Percentiles rank a stretch among this genome's conserved stretches.
phyloP scores from a whole-genome alignment of 345 rosid species.

The Physaria fendleri region DNA sequence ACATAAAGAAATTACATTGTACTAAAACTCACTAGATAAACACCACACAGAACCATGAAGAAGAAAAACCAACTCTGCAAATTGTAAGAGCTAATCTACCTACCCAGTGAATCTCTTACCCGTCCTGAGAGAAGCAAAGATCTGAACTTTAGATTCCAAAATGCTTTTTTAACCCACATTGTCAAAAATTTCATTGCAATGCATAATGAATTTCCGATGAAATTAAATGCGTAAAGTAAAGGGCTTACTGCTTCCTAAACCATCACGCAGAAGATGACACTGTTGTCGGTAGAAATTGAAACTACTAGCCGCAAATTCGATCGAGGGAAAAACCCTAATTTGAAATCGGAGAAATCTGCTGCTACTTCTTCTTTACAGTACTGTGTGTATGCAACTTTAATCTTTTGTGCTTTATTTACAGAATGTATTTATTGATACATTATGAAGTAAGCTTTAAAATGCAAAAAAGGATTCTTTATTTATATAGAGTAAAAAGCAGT shows the following conservation, averaged over 20 bases:
- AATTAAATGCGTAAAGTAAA: conserved; percentile 6
- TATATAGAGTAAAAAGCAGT: background rate
- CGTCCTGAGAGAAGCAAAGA: conserved; percentile 13
- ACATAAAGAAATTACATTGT: background rate
- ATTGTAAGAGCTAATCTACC: background rate
- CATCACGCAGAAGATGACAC: conserved; percentile 8
- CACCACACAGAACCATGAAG: background rate
- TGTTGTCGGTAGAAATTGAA: conserved; percentile 17
- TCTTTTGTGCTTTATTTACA: background rate
- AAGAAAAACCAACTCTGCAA: background rate
- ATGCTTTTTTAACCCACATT: background rate
- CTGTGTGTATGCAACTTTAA: background rate
- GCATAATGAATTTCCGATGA: background rate
- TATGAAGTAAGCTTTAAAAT: background rate
- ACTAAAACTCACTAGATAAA: background rate
- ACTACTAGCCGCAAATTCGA: conserved; percentile 21
- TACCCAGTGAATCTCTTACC: background rate
- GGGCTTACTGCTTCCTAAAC: conserved; percentile 14
- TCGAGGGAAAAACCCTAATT: conserved; percentile 16
- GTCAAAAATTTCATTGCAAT: conserved; percentile 10
- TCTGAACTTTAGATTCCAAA: background rate
- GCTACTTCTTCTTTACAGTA: conserved; percentile 8
- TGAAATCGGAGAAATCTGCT: background rate
- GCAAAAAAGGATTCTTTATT: background rate
- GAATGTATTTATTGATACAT: background rate